Base-by-base conservation (phyloP, 2,329 filamentous ascomycete species). In the Hymenoscyphus infarciens region DNA sequence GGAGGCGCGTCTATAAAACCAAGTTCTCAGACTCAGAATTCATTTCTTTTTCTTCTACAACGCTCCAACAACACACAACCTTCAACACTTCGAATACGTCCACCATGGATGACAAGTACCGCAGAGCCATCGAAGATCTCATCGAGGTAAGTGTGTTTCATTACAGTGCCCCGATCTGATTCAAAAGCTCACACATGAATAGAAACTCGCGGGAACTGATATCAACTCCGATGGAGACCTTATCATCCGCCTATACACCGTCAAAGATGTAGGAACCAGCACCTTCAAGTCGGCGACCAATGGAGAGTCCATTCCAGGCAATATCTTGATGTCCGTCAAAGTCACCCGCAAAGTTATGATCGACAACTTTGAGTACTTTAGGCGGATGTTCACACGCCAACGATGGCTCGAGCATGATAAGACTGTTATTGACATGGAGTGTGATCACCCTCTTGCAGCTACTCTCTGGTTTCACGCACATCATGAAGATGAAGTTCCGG, bases 301-400 rank as follows among this genome's bases (percentile, higher is more conserved):
- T 19, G 57, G 56, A 16, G 57, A 60, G 42, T 15, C 25, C 15
- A 54, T 58, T 3, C 35, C 25, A n/a, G 58, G 58, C 11, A 57
- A 19, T 4, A 29, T 60, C 29, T n/a, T 61, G 5, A 61, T 59
- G 15, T 52, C 39, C 1, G 60, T 66, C 49, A 63, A 39, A n/a
- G 66, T 69, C 27, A 54, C 35, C 5, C 58, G 42, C 13, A 2
- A 49, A 15, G 19, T 49, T 49, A 5, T 49, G 7, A 49, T 19
- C 42, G 19, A 49, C 19, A 22, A 49, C 19, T 49, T 49, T 22
- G n/a, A 25, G n/a, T 49, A 49, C n/a, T 49, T 49, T 10, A 22
- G 4, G 42, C 3, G 2, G 6, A 49, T 22, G 42, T 22, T 49
- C 6, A 49, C n/a, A 2, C 1, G 7, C 19, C 4, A 49, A 22